Percentiles rank a stretch among this genome's conserved stretches.
Conservation (phyloP, 768 basidiomycete genomes). For the Termitomyces sp. region DNA sequence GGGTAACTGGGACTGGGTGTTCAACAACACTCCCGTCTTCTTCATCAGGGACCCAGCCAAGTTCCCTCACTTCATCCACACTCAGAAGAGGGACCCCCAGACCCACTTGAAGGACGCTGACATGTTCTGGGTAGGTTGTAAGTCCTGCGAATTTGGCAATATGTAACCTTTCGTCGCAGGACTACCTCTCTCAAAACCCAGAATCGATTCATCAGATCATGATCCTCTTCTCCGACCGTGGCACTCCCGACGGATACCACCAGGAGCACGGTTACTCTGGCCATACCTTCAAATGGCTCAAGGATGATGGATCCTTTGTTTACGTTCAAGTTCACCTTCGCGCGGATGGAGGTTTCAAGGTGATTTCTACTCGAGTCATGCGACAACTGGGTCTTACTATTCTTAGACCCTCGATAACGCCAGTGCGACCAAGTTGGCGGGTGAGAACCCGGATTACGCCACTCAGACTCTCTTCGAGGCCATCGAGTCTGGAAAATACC, state of each 20-base stretch:
- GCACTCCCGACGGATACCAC: constrained; percentile 87
- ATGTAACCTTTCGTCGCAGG: constrained; percentile 37
- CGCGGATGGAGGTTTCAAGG: constrained; percentile 80
- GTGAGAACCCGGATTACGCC: constrained; percentile 82
- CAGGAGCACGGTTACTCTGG: constrained; percentile 91
- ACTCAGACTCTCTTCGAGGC: constrained; percentile 72
- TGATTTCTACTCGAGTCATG: constrained; percentile 14
- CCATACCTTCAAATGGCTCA: constrained; percentile 87
- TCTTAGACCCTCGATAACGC: constrained; percentile 64
- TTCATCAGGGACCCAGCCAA: constrained; percentile 84
- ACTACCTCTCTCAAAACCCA: constrained; percentile 84
- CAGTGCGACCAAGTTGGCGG: constrained; percentile 60
- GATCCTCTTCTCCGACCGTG: constrained; percentile 93
- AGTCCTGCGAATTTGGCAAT: background rate
- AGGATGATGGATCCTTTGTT: constrained; percentile 75
- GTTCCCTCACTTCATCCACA: constrained; percentile 95
- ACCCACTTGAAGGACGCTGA: constrained; percentile 88
- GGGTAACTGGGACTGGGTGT: constrained; percentile 90
- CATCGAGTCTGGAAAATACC: constrained; percentile 77
- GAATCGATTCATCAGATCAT: constrained; percentile 86
- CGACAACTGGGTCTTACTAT: background rate
- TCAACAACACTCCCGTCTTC: constrained; percentile 92
- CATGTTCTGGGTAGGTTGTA: constrained; percentile 65
- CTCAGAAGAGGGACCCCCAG: constrained; percentile 87
- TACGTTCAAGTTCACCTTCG: constrained; percentile 87